Conservation (phyloP, 2,329 filamentous ascomycete species). For the Fusarium miscanthi region DNA sequence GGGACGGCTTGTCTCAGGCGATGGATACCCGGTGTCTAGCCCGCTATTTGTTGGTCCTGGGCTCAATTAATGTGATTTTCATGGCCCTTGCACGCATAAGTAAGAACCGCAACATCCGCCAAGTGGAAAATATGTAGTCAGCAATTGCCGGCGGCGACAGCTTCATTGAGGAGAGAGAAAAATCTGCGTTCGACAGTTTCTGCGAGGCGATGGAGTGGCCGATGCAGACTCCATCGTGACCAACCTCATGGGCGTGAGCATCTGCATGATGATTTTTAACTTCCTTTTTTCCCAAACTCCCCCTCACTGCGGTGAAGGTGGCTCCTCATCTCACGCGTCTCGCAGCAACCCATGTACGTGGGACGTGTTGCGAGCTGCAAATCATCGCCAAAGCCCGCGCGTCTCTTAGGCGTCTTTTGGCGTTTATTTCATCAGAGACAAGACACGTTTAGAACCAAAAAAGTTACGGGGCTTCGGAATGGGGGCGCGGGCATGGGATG, state of each 20-base stretch:
- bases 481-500: conserved; percentile 28
- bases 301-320: conserved; percentile 35
- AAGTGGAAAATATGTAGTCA: conserved; percentile 19
- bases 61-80: conserved; percentile 32
- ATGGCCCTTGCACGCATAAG: conserved; percentile 32
- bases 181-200: conserved; percentile 26
- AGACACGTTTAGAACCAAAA: conserved; percentile 33
- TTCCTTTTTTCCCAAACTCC: conserved; percentile 12
- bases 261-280: conserved; percentile 25
- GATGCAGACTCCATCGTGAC: conserved; percentile 36
- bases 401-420: conserved; percentile 33
- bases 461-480: conserved; percentile 40
- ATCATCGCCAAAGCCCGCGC: conserved; percentile 38
- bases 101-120: conserved; percentile 31
- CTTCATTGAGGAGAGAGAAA: conserved; percentile 29
- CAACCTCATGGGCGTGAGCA: conserved; percentile 26
- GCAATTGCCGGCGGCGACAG: conserved; percentile 27
- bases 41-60: conserved; percentile 23
- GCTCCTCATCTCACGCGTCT: conserved; percentile 42
- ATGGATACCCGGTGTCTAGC: conserved; percentile 17
- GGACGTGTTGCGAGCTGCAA: conserved; percentile 44
- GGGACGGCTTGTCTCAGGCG: conserved; percentile 35
- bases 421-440: conserved; percentile 34
- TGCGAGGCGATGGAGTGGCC: conserved; percentile 34
- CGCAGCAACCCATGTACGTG: conserved; percentile 46